phyloP scores from a whole-genome alignment of 805 yeast species.

The Teunomyces lycoperdinae region DNA sequence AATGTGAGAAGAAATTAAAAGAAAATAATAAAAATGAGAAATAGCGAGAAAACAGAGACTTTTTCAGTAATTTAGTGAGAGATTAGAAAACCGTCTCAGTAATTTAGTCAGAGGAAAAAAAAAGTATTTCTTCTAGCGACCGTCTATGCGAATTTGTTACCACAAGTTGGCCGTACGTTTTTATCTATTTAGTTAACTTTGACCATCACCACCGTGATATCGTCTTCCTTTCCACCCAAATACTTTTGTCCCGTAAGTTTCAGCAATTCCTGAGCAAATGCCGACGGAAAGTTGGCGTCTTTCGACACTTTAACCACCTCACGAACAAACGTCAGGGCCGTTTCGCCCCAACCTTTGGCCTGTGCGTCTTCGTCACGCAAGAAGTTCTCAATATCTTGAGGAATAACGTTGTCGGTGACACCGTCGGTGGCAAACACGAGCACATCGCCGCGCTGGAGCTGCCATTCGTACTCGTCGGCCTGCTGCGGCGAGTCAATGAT shows the following conservation, averaged over 20 bases:
- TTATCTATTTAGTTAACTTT: slow-evolving; percentile 41
- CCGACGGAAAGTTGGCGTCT: slow-evolving; percentile 75
- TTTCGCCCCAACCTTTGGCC: slow-evolving; percentile 22
- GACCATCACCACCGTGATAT: slow-evolving; percentile 78
- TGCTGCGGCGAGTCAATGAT: slow-evolving; percentile 68
- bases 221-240: slow-evolving; percentile 94
- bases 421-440: slow-evolving; percentile 92
- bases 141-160: background rate
- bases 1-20: background rate
- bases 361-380: slow-evolving; percentile 52
- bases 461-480: slow-evolving; percentile 66
- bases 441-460: slow-evolving; percentile 68
- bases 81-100: too few species aligned
- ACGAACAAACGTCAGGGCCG: slow-evolving; percentile 57
- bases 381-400: slow-evolving; percentile 67
- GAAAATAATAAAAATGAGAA: background rate
- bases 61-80: too few species aligned
- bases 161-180: background rate
- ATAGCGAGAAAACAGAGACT: background rate
- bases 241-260: slow-evolving; percentile 64
- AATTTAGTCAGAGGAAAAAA: background rate
- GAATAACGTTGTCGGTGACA: slow-evolving; percentile 77
- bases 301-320: slow-evolving; percentile 68
- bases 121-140: too few species aligned
- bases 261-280: slow-evolving; percentile 77